Percentiles rank a stretch among this genome's conserved stretches.
Conservation (phyloP, 2,329 filamentous ascomycete genomes). For the Penicillium thymicola region DNA sequence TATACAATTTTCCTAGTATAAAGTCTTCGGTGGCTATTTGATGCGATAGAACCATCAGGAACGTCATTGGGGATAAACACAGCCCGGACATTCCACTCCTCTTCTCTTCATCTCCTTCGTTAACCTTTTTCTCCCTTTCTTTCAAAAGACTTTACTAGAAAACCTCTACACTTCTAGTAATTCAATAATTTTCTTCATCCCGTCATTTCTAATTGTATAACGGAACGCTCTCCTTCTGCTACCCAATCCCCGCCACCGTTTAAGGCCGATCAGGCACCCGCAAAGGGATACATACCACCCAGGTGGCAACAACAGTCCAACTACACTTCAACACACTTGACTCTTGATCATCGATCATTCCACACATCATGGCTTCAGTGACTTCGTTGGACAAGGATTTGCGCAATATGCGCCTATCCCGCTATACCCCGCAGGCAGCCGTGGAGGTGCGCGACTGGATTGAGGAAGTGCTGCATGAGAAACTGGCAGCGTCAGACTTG, state of each 20-base stretch:
- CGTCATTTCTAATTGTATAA: neutral
- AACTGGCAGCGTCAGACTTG: slow-evolving; percentile 69
- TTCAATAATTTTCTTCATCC: neutral
- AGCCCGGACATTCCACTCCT: slow-evolving; percentile 23
- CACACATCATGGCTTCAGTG: slow-evolving; percentile 78
- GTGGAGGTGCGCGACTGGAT: slow-evolving; percentile 85
- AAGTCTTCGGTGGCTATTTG: too few relatives aligned
- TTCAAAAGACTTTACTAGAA: neutral
- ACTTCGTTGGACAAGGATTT: slow-evolving; percentile 92
- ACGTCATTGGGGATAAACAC: slow-evolving; percentile 31
- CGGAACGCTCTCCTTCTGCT: slow-evolving; percentile 10
- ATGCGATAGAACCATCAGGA: slow-evolving; percentile 7
- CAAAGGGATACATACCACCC: slow-evolving; percentile 18
- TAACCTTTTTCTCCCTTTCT: neutral
- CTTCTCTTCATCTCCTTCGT: slow-evolving; percentile 2
- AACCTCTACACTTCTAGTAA: neutral
- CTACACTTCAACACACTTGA: neutral
- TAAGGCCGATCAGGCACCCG: slow-evolving; percentile 21
- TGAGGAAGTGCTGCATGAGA: slow-evolving; percentile 72
- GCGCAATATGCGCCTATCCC: slow-evolving; percentile 84
- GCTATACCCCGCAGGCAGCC: slow-evolving; percentile 87
- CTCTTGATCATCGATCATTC: neutral
- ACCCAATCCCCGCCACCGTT: slow-evolving; percentile 20
- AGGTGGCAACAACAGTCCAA: slow-evolving; percentile 1
- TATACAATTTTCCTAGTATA: too few relatives aligned